These are phyloP conservation scores for Talaromyces albobiverticillius DNA, from an alignment of 2,329 filamentous ascomycete genomes.

Conservation along the genomic window DNA sequence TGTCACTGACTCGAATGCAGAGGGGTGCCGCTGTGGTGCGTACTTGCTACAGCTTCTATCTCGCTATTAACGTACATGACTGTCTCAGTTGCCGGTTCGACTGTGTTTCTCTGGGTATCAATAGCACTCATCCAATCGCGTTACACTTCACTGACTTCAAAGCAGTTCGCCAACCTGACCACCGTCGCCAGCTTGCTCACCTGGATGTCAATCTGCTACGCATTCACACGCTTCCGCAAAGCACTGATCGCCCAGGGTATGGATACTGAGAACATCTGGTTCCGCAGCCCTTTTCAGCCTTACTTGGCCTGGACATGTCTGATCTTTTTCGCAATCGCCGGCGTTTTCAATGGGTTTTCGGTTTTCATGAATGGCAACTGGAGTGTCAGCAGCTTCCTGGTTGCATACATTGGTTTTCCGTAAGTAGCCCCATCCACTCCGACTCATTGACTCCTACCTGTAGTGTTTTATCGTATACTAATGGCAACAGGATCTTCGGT, in stretches of 20 bases:
- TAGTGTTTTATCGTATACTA: no score
- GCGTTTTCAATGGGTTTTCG: slow-evolving; percentile 71
- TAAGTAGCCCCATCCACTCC: no score
- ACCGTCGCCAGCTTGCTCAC: slow-evolving; percentile 67
- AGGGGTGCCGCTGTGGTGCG: slow-evolving; percentile 63
- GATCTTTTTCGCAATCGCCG: slow-evolving; percentile 54
- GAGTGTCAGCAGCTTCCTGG: slow-evolving; percentile 60
- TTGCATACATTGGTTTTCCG: slow-evolving; percentile 54
- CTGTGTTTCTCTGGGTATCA: slow-evolving; percentile 63
- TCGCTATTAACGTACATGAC: slow-evolving; percentile 67
- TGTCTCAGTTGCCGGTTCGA: slow-evolving; percentile 47
- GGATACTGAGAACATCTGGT: neutral
- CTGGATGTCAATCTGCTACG: slow-evolving; percentile 48
- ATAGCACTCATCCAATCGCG: neutral
- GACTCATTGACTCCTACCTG: no score
- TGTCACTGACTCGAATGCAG: no score
- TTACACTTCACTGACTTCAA: neutral
- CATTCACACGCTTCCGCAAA: neutral
- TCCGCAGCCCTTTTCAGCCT: slow-evolving; percentile 47
- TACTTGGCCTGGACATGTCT: slow-evolving; percentile 58
- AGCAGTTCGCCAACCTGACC: slow-evolving; percentile 66
- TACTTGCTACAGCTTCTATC: slow-evolving; percentile 55
- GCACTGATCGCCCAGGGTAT: neutral
- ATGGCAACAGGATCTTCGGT: neutral
- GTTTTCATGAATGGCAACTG: slow-evolving; percentile 50